Evolutionary conservation across 129 eudicot species (phyloP).

Genomic region (Deinandra increscens): DNA sequence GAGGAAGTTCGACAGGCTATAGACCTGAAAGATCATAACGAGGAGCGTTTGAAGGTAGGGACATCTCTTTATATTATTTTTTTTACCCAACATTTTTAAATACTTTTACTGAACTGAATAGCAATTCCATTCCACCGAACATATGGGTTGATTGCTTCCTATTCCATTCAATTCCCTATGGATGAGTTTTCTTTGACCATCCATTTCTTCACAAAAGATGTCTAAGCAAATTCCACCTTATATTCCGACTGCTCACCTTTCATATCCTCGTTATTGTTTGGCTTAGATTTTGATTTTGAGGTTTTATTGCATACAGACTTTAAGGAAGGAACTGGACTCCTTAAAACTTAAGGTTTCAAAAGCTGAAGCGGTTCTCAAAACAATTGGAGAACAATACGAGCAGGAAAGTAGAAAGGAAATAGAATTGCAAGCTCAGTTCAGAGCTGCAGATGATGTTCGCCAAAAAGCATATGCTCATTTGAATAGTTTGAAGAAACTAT

Average conservation of each 20-base stretch:
- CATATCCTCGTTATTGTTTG: not conserved
- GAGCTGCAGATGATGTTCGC: conserved; percentile 65
- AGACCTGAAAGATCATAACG: conserved; percentile 51
- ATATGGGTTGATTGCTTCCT: conserved; percentile 5
- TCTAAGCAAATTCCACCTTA: conserved; percentile 7
- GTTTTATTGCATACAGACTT: conserved; percentile 40
- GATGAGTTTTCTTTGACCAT: not conserved
- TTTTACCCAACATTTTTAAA: not conserved
- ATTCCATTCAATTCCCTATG: conserved; percentile 3
- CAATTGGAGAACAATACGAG: conserved; percentile 45
- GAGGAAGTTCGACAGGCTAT: conserved; percentile 69
- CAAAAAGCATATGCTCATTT: conserved; percentile 56
- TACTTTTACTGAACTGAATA: not conserved
- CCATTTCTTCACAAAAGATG: not conserved
- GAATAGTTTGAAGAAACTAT: conserved; percentile 47
- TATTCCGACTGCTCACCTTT: conserved; percentile 10
- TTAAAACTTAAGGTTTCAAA: conserved; percentile 49
- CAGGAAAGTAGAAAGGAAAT: conserved; percentile 42
- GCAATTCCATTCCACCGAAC: not conserved
- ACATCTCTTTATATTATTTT: not conserved
- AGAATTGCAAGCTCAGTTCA: conserved; percentile 53
- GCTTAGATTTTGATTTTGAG: not conserved
- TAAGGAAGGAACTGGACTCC: conserved; percentile 67
- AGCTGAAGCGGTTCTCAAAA: conserved; percentile 36
- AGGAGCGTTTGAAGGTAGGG: conserved; percentile 59